phyloP scores from a whole-genome alignment of 345 rosid genomes.

The Noccaea caerulescens region DNA sequence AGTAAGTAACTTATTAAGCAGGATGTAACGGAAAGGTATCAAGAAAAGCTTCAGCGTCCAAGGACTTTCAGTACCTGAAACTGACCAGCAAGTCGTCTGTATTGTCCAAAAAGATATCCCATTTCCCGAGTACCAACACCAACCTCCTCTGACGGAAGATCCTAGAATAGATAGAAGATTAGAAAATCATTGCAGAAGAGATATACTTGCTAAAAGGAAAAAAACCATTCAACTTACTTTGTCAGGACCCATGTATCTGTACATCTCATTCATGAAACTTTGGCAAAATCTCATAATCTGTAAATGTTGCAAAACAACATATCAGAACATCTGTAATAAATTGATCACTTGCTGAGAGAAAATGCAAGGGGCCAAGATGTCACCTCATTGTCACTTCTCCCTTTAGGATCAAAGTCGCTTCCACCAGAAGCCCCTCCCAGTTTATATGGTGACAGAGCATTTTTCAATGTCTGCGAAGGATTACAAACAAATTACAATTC shows the following conservation, averaged over 20 bases:
- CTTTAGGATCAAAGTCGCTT: constrained; percentile 99
- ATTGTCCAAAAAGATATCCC: constrained; percentile 98
- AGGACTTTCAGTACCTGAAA: constrained; percentile 73
- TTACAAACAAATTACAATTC: constrained; percentile 28
- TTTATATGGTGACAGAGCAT: constrained; percentile 92
- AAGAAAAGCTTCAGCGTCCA: constrained; percentile 14
- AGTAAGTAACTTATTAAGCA: neutral
- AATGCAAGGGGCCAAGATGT: constrained; percentile 31
- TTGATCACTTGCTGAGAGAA: neutral
- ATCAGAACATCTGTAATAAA: constrained; percentile 24
- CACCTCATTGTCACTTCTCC: constrained; percentile 97
- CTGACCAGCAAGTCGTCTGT: constrained; percentile 91
- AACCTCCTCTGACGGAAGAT: constrained; percentile 97
- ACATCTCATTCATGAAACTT: constrained; percentile 96
- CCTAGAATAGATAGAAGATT: constrained; percentile 50
- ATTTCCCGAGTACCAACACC: constrained; percentile 98
- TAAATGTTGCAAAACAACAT: constrained; percentile 41
- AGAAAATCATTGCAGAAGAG: constrained; percentile 26
- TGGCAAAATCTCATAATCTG: constrained; percentile 99
- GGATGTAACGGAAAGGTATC: constrained; percentile 1
- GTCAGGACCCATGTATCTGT: constrained; percentile 88
- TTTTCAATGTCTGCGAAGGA: constrained; percentile 77
- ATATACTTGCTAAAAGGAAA: constrained; percentile 9
- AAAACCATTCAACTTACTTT: constrained; percentile 56
- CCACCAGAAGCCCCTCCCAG: constrained; percentile 99